Conservation (phyloP, 352 stramenopile species). For the Phytophthora citricola region DNA sequence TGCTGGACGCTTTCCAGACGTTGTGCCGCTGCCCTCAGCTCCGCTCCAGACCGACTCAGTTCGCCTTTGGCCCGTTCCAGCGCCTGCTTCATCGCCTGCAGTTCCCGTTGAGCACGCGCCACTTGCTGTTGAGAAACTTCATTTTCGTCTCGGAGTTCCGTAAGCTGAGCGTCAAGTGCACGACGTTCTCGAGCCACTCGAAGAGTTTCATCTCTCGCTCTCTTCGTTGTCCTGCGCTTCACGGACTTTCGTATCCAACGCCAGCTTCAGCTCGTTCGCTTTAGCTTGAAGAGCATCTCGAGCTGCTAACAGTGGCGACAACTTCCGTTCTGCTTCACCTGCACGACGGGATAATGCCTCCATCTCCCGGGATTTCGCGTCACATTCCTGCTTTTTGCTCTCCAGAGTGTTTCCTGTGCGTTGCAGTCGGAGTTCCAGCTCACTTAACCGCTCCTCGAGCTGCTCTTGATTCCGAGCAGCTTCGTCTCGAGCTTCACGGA, state of each 20-base stretch:
- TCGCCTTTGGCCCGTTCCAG: slow-evolving; percentile 70
- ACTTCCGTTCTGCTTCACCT: slow-evolving; percentile 67
- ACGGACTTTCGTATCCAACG: slow-evolving; percentile 54
- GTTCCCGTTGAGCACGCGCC: slow-evolving; percentile 52
- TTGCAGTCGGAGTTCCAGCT: slow-evolving; percentile 31
- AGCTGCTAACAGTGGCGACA: slow-evolving; percentile 49
- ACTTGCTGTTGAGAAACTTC: slow-evolving; percentile 53
- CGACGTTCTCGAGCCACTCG: slow-evolving; percentile 60
- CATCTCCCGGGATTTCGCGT: slow-evolving; percentile 61
- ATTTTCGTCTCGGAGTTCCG: slow-evolving; percentile 60
- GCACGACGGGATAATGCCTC: slow-evolving; percentile 53
- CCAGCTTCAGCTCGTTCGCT: slow-evolving; percentile 59
- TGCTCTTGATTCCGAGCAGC: slow-evolving; percentile 28
- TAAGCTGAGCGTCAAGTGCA: slow-evolving; percentile 55
- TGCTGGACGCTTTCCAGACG: slow-evolving; percentile 61
- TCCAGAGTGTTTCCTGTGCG: slow-evolving; percentile 45
- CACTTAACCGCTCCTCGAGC: slow-evolving; percentile 28
- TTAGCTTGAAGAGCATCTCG: slow-evolving; percentile 69
- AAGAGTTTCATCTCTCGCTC: slow-evolving; percentile 54
- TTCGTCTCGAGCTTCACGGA: slow-evolving; percentile 32
- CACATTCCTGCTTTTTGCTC: slow-evolving; percentile 66
- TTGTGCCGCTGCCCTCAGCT: slow-evolving; percentile 54
- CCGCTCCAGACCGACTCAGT: slow-evolving; percentile 45
- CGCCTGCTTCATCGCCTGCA: slow-evolving; percentile 50
- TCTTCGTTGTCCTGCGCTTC: slow-evolving; percentile 66